Evolutionary conservation across 2,329 filamentous ascomycete genomes (phyloP).

Genomic region (Sclerotinia minor): DNA sequence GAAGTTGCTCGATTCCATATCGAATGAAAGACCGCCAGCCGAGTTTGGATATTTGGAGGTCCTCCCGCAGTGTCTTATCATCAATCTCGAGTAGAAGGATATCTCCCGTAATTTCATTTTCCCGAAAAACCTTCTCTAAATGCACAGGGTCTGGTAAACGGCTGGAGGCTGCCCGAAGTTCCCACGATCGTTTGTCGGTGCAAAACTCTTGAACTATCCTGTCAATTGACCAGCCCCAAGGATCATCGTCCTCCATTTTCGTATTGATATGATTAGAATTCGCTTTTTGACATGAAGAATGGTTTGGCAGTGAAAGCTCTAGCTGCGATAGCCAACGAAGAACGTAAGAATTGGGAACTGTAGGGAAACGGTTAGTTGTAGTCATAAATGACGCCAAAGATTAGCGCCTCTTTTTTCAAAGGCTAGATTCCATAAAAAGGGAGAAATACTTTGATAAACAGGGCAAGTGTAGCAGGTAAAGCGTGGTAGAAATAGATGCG

Average conservation of each 20-base stretch:
- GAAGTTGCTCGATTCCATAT: conserved; percentile 58
- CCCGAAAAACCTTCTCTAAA: conserved; percentile 57
- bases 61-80: conserved; percentile 33
- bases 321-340: conserved; percentile 18
- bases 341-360: conserved; percentile 11
- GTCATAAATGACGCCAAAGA: conserved; percentile 6
- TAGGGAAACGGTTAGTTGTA: conserved; percentile 5
- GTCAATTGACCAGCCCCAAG: conserved; percentile 71
- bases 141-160: conserved; percentile 50
- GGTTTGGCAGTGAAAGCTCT: not conserved
- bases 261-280: not conserved
- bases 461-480: not conserved
- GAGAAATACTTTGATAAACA: not conserved
- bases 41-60: conserved; percentile 35
- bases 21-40: conserved; percentile 46
- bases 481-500: not conserved
- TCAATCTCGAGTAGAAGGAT: conserved; percentile 34
- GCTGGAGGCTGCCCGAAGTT: conserved; percentile 37
- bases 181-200: conserved; percentile 52
- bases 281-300: not conserved
- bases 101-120: conserved; percentile 54
- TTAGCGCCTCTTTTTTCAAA: not conserved
- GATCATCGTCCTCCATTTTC: conserved; percentile 53
- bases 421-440: not conserved
- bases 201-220: conserved; percentile 68